These are phyloP conservation scores for Trichosporon ovoides DNA, from an alignment of 1,284 basidiomycete genomes.

Conservation along the genomic window DNA sequence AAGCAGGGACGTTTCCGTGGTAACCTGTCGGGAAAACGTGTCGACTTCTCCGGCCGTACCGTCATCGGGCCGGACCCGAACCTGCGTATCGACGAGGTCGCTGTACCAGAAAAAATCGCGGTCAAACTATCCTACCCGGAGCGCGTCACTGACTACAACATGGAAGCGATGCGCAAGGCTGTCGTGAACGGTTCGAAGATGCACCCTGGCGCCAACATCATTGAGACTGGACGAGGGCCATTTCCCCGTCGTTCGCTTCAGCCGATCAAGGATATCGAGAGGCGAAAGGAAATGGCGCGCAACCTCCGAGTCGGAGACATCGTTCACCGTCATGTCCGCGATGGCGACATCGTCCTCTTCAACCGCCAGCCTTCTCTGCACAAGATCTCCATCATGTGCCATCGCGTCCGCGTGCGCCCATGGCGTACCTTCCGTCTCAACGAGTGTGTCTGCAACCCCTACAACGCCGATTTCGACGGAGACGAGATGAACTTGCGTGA, in stretches of 20 bases:
- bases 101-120: constrained; percentile 92
- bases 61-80: constrained; percentile 99
- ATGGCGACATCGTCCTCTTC: constrained; percentile 96
- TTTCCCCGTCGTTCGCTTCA: constrained; percentile 23
- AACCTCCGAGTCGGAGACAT: constrained; percentile 46
- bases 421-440: constrained; percentile 98
- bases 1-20: constrained; percentile 99
- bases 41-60: constrained; percentile 96
- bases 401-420: constrained; percentile 81
- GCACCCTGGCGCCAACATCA: constrained; percentile 93
- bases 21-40: constrained; percentile 97
- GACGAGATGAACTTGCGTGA: constrained; percentile 99
- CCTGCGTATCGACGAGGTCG: constrained; percentile 94
- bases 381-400: constrained; percentile 98
- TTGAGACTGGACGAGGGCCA: constrained; percentile 56
- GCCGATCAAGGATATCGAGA: constrained; percentile 37
- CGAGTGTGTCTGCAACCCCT: constrained; percentile 98
- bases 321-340: constrained; percentile 67
- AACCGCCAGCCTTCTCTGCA: constrained; percentile 99
- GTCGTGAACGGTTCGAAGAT: constrained; percentile 85
- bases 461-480: constrained; percentile 99
- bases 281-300: constrained; percentile 36
- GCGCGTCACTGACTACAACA: constrained; percentile 87
- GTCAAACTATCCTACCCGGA: constrained; percentile 96
- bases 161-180: constrained; percentile 69